Evolutionary conservation across 345 rosid genomes (phyloP), one percentile per base, ranked within the genome.

Genomic region (Camelina hispida): DNA sequence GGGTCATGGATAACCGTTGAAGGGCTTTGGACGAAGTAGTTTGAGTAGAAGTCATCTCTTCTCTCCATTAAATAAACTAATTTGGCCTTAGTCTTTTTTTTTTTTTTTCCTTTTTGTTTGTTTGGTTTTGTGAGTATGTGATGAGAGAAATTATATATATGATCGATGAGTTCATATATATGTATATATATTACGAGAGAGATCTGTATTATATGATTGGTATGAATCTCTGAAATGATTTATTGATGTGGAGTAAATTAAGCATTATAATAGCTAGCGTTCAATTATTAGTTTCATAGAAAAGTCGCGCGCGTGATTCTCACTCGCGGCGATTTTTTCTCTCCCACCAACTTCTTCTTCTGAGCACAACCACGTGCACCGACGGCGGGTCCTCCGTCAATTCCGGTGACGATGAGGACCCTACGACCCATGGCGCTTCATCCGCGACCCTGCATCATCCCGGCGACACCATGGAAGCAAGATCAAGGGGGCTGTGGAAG

Each of bases 21-120:
- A 20, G 97, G 97, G 79, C 93, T 93, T 66, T 90, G 94, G 9
- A 88, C 93, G 73, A 82, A 88, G 85, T 91, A 91, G 3, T 85
- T 54, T 10, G 80, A 18, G 15, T 81, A 76, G 64, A 83, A 86
- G 63, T 83, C 86, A 17, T 86, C 96, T 55, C 35, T 76, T 34
- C 23, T 66, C 67, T 85, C 88, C 72, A 66, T 79, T 48, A 0
- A 7, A 1, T 43, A 43, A 52, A 60, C 28, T 51, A 18, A 3
- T 23, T 53, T n/a, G n/a, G 8, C 11, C 63, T 4, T 9, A 43
- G 6, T 73, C 6, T 60, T 63, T 79, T 40, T 82, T 63, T 79
- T 40, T 82, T n/a, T n/a, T 57, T 73, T 62, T 38, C 10, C 7
- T 68, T 28, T 28, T 28, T 51, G 52, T 10, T 50, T 61, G 54